Conservation (phyloP, 768 basidiomycete genomes). For the Tricholoma bakamatsutake region DNA sequence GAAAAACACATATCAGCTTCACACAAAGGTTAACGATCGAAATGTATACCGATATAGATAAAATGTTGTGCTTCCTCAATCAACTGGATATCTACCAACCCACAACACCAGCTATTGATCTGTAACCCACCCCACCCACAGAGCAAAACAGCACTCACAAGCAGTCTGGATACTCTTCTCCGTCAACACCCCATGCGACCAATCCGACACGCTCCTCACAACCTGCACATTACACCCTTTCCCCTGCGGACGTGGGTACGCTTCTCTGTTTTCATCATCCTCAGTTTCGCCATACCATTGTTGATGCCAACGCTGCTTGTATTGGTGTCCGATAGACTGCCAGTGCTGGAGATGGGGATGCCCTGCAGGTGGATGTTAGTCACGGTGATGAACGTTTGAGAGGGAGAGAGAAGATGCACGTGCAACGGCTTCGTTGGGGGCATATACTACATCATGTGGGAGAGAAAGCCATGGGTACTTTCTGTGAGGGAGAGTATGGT, state of each 20-base stretch:
- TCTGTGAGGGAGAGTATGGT: constrained; percentile 23
- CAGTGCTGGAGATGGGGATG: constrained; percentile 70
- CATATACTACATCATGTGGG: constrained; percentile 59
- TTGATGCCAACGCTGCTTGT: constrained; percentile 62
- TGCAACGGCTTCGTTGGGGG: constrained; percentile 63
- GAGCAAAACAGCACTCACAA: constrained; percentile 43
- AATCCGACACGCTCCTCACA: constrained; percentile 83
- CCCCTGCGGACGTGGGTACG: constrained; percentile 33
- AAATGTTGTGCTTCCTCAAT: constrained; percentile 84
- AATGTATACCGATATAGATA: constrained; percentile 82
- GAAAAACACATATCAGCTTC: constrained; percentile 17
- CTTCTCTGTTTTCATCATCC: constrained; percentile 17
- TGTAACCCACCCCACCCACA: neutral
- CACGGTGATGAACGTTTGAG: neutral
- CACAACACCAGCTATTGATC: neutral
- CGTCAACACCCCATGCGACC: constrained; percentile 88
- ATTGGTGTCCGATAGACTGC: constrained; percentile 49
- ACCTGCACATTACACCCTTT: constrained; percentile 71
- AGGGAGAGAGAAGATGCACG: constrained; percentile 27
- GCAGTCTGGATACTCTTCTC: constrained; percentile 94
- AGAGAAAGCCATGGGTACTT: constrained; percentile 68
- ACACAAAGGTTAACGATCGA: neutral
- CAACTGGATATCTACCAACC: constrained; percentile 56
- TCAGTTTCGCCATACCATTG: constrained; percentile 27
- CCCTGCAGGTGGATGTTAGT: constrained; percentile 18